These are phyloP conservation scores for Zasmidium angulare DNA, from an alignment of 2,329 filamentous ascomycete genomes.

Conservation along the genomic window DNA sequence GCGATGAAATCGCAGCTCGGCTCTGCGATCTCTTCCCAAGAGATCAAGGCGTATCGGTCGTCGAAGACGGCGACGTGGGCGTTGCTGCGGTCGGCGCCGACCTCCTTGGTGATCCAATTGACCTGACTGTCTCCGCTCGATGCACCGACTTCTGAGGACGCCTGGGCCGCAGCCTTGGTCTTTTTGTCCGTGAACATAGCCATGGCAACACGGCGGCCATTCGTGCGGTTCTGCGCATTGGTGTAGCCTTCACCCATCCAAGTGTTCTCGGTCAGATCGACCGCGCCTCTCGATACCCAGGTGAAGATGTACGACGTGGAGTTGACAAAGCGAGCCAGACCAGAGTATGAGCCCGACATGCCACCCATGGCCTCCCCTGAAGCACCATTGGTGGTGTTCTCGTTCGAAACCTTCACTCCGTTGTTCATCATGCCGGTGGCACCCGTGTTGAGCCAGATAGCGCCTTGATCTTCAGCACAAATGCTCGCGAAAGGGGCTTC, in stretches of 20 bases:
- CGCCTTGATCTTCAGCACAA: constrained; percentile 63
- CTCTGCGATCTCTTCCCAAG: constrained; percentile 61
- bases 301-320: constrained; percentile 59
- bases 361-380: constrained; percentile 60
- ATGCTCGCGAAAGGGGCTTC: constrained; percentile 58
- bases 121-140: constrained; percentile 58
- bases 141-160: constrained; percentile 54
- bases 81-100: constrained; percentile 56
- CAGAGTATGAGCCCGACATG: constrained; percentile 63
- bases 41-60: constrained; percentile 53
- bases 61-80: constrained; percentile 60
- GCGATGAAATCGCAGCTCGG: constrained; percentile 58
- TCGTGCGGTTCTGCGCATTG: constrained; percentile 53
- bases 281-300: constrained; percentile 62
- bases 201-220: constrained; percentile 61
- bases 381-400: constrained; percentile 61
- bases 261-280: constrained; percentile 54
- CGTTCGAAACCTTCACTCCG: constrained; percentile 62
- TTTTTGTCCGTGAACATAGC: constrained; percentile 59
- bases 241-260: constrained; percentile 62
- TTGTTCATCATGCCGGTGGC: constrained; percentile 54
- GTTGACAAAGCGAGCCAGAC: constrained; percentile 54
- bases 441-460: constrained; percentile 64
- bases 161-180: constrained; percentile 55
- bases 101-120: constrained; percentile 56